Percentiles rank a stretch among this genome's conserved stretches.
These are phyloP conservation scores for Exophiala bonariae DNA, from an alignment of 2,329 filamentous ascomycete genomes.

Conservation along the genomic window DNA sequence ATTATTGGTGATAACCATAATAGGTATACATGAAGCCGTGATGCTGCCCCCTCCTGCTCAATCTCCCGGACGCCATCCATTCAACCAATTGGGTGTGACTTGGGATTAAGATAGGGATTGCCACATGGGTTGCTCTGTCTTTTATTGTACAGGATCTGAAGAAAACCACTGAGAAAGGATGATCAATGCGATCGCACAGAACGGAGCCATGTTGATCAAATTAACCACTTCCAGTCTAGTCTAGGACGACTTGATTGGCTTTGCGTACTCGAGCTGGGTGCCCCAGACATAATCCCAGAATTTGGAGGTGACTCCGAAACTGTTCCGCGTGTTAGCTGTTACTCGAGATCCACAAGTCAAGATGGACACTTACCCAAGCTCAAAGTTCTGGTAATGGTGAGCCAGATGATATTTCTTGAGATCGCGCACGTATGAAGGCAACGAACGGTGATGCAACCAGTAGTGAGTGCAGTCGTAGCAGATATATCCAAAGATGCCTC, in stretches of 20 bases:
- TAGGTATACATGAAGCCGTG: too few species aligned
- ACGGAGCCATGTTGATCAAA: too few species aligned
- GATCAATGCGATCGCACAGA: too few species aligned
- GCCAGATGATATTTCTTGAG: conserved; percentile 97
- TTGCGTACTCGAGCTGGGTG: conserved; percentile 67
- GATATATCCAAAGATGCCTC: conserved; percentile 92
- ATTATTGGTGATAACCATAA: too few species aligned
- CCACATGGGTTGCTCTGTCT: too few species aligned
- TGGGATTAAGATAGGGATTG: too few species aligned
- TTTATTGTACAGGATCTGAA: too few species aligned
- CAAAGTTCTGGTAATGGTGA: conserved; percentile 97
- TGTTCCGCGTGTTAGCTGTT: conserved; percentile 1
- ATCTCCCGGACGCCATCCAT: too few species aligned
- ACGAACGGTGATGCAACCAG: conserved; percentile 94
- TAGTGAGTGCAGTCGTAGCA: conserved; percentile 98
- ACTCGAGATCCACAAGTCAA: conserved; percentile 1
- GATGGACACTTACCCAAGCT: conserved; percentile 63
- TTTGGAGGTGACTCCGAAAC: conserved; percentile 87
- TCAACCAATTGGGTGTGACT: too few species aligned
- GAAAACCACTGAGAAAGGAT: too few species aligned
- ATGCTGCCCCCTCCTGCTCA: too few species aligned
- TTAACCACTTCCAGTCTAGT: too few species aligned
- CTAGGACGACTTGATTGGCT: conserved; percentile 28
- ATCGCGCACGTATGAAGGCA: conserved; percentile 84
- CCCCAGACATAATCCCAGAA: conserved; percentile 96